A percentile compares a stretch with the other conserved stretches of the same genome.
phyloP scores from a whole-genome alignment of 2,329 filamentous ascomycete genomes.

The Aureobasidium namibiae region DNA sequence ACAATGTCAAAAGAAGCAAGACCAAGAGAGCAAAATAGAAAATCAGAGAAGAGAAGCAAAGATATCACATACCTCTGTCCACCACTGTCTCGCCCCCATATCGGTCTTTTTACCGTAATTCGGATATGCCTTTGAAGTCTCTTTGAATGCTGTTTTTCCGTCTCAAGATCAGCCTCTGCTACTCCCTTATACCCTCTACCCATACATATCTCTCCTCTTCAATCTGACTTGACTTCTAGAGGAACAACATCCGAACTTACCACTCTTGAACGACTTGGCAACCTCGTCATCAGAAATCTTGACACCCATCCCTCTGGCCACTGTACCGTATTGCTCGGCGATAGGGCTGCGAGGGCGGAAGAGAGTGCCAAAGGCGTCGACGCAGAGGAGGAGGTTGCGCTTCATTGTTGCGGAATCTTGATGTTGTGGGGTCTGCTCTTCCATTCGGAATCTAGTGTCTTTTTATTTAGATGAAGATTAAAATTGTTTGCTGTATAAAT shows the following conservation, averaged over 20 bases:
- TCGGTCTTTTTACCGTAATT: constrained; percentile 51
- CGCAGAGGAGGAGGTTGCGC: constrained; percentile 48
- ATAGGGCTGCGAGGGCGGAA: constrained; percentile 47
- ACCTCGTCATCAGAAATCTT: constrained; percentile 37
- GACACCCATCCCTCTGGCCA: constrained; percentile 46
- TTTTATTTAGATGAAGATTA: not conserved
- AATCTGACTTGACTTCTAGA: too few species aligned
- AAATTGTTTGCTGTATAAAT: not conserved
- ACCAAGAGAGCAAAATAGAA: not conserved
- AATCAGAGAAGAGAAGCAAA: not conserved
- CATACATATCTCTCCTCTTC: too few species aligned
- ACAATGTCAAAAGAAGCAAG: not conserved
- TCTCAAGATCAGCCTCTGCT: not conserved
- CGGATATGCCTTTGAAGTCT: constrained; percentile 40
- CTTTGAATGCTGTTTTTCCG: constrained; percentile 37
- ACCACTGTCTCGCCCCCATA: constrained; percentile 49
- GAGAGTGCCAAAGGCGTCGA: constrained; percentile 60
- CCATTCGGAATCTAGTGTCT: not conserved
- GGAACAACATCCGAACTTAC: constrained; percentile 20
- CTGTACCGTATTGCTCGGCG: constrained; percentile 44
- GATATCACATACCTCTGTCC: constrained; percentile 44
- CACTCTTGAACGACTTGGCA: constrained; percentile 30
- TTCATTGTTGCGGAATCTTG: constrained; percentile 7
- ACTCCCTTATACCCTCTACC: too few species aligned
- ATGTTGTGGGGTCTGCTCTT: not conserved